These are phyloP conservation scores for Paulownia fortunei DNA, from an alignment of 257 asterid species.

Conservation along the genomic window DNA sequence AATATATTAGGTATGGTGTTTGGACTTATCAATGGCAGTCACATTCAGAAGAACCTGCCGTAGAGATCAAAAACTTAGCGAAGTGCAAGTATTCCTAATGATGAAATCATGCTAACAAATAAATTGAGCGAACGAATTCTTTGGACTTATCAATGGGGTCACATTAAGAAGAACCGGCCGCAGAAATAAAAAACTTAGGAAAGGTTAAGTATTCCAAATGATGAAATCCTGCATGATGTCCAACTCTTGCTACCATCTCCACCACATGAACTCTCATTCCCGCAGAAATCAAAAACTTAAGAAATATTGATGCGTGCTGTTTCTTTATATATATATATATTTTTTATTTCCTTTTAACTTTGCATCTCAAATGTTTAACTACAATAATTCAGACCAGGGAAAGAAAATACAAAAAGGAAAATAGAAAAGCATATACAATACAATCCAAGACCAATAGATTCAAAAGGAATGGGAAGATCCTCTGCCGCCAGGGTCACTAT, in stretches of 20 bases:
- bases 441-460: slow-evolving; percentile 36
- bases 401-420: background rate
- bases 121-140: background rate
- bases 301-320: background rate
- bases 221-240: background rate
- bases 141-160: background rate
- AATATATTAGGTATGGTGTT: background rate
- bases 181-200: background rate
- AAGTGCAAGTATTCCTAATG: too few species aligned
- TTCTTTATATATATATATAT: background rate
- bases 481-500: slow-evolving; percentile 44
- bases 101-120: background rate
- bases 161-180: background rate
- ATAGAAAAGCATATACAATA: slow-evolving; percentile 2
- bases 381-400: background rate
- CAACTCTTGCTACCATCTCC: background rate
- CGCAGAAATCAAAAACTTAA: too few species aligned
- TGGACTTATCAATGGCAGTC: background rate
- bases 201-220: background rate
- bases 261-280: background rate
- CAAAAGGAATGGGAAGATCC: slow-evolving; percentile 46
- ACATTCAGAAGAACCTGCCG: background rate
- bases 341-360: background rate
- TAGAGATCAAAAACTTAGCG: too few species aligned
- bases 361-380: background rate